A percentile compares a stretch with the other conserved stretches of the same genome.
phyloP scores from a whole-genome alignment of 108 stramenopile species.

The Seminavis robusta region DNA sequence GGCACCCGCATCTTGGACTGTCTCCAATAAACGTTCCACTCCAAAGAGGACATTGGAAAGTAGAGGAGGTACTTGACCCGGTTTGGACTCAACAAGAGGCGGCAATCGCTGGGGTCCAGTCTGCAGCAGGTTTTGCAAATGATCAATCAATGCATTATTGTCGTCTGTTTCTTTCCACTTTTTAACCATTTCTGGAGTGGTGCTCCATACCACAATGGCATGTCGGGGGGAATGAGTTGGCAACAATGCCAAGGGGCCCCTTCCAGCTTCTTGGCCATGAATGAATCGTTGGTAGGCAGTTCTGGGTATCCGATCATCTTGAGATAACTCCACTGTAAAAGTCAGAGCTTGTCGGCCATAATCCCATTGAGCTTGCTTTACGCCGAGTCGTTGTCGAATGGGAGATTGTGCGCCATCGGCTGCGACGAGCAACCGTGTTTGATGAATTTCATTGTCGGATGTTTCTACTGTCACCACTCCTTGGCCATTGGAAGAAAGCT shows the following conservation, averaged over 20 bases:
- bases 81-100: conserved; percentile 12
- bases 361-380: conserved; percentile 28
- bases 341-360: conserved; percentile 75
- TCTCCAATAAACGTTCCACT: conserved; percentile 40
- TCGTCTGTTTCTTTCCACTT: conserved; percentile 33
- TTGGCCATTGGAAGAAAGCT: not conserved
- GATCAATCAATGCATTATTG: conserved; percentile 26
- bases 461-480: conserved; percentile 1
- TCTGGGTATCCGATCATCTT: conserved; percentile 38
- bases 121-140: conserved; percentile 56
- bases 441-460: too few species aligned
- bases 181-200: conserved; percentile 47
- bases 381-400: conserved; percentile 47
- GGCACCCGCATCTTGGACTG: conserved; percentile 43
- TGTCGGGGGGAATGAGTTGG: conserved; percentile 67
- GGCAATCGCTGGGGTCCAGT: conserved; percentile 59
- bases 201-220: conserved; percentile 86
- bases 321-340: conserved; percentile 68
- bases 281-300: conserved; percentile 84
- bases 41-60: conserved; percentile 37
- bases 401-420: conserved; percentile 81
- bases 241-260: conserved; percentile 72
- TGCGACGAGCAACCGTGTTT: conserved; percentile 60
- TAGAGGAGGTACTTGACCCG: not conserved
- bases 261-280: too few species aligned